Evolutionary conservation across 2,329 filamentous ascomycete species (phyloP).

Genomic region (Colletotrichum cereale): DNA sequence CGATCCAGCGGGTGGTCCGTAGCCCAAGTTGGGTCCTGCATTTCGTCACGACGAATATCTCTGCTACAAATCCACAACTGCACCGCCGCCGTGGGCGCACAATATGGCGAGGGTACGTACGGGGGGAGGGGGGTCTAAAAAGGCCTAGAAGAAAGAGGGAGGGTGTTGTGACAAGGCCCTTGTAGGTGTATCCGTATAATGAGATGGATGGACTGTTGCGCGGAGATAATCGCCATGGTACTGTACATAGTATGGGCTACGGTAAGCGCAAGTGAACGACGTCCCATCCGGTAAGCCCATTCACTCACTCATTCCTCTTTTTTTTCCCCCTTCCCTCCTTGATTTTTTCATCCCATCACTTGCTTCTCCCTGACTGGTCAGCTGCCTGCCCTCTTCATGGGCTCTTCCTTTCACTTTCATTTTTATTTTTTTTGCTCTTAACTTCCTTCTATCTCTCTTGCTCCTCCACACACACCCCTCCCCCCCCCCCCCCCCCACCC

Average conservation of each 20-base stretch:
- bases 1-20: constrained; percentile 24
- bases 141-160: constrained; percentile 34
- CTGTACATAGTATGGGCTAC: constrained; percentile 12
- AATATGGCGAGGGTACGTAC: constrained; percentile 25
- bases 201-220: constrained; percentile 6
- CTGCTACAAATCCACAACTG: constrained; percentile 39
- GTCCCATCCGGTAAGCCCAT: constrained; percentile 17
- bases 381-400: constrained; percentile 26
- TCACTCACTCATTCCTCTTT: neutral
- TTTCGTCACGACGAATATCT: constrained; percentile 38
- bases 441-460: neutral
- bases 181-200: constrained; percentile 33
- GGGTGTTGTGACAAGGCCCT: constrained; percentile 29
- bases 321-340: constrained; percentile 27
- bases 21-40: constrained; percentile 24
- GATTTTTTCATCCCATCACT: constrained; percentile 35
- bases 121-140: constrained; percentile 8
- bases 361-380: constrained; percentile 17
- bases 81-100: constrained; percentile 30
- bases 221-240: constrained; percentile 1
- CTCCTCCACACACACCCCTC: constrained; percentile 2
- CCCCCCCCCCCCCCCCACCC: neutral
- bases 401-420: constrained; percentile 12
- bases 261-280: constrained; percentile 16
- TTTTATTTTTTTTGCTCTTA: constrained; percentile 14